Evolutionary conservation across 1,139 yeast genomes (phyloP).

Genomic region (Kodamaea sp.): DNA sequence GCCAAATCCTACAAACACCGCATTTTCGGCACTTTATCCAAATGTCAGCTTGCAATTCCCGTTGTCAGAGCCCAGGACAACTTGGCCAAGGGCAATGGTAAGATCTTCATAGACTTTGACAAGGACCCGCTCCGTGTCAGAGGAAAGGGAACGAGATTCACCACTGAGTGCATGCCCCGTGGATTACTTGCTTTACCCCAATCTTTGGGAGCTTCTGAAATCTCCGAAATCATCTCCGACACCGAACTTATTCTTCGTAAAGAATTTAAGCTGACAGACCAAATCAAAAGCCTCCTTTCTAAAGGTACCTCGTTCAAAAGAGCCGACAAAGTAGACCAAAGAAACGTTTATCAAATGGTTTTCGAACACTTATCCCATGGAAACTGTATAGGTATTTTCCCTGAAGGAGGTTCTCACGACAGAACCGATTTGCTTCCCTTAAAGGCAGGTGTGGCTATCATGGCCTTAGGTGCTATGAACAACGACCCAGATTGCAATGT

Average conservation of each 20-base stretch:
- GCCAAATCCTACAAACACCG: slow-evolving; percentile 69
- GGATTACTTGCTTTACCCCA: slow-evolving; percentile 80
- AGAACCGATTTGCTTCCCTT: slow-evolving; percentile 43
- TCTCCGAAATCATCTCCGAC: slow-evolving; percentile 69
- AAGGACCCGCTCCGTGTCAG: slow-evolving; percentile 47
- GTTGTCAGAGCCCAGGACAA: slow-evolving; percentile 92
- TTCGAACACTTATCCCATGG: slow-evolving; percentile 79
- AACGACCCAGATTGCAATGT: slow-evolving; percentile 64
- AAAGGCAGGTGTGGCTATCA: slow-evolving; percentile 51
- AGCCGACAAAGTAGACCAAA: slow-evolving; percentile 85
- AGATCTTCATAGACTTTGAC: slow-evolving; percentile 52
- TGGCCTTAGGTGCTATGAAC: slow-evolving; percentile 54
- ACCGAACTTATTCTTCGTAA: slow-evolving; percentile 69
- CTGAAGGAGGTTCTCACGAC: slow-evolving; percentile 67
- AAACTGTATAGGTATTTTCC: slow-evolving; percentile 91
- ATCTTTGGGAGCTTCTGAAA: slow-evolving; percentile 75
- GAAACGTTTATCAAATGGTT: slow-evolving; percentile 76
- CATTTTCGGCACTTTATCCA: slow-evolving; percentile 75
- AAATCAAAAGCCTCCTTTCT: slow-evolving; percentile 41
- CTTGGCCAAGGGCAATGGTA: slow-evolving; percentile 61
- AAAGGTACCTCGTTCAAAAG: slow-evolving; percentile 65
- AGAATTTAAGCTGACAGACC: slow-evolving; percentile 61
- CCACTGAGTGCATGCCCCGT: slow-evolving; percentile 60
- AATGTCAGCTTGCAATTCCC: slow-evolving; percentile 80
- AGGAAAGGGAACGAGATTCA: slow-evolving; percentile 72